phyloP scores from a whole-genome alignment of 495 filamentous ascomycete species.

The Tuber borchii region DNA sequence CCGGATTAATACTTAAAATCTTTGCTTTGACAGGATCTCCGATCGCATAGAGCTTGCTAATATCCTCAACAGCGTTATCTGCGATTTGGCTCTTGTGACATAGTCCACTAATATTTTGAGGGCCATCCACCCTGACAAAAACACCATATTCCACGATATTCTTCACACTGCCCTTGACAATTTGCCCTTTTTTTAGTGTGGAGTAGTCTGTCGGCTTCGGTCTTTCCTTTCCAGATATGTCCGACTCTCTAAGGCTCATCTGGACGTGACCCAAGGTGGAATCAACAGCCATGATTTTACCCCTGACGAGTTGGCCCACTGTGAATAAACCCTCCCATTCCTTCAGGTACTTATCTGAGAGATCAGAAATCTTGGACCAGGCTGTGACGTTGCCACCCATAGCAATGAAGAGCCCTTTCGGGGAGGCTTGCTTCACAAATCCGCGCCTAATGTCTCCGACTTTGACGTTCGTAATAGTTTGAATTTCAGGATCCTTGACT shows the following conservation, averaged over 20 bases:
- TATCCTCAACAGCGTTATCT: constrained; percentile 68
- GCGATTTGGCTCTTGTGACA: constrained; percentile 90
- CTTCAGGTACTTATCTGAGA: constrained; percentile 85
- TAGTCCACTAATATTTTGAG: constrained; percentile 77
- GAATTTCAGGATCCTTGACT: constrained; percentile 74
- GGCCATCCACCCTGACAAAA: constrained; percentile 82
- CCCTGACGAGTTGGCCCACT: constrained; percentile 79
- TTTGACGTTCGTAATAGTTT: constrained; percentile 60
- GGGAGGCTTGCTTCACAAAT: constrained; percentile 78
- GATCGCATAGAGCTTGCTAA: constrained; percentile 72
- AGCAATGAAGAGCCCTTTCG: constrained; percentile 77
- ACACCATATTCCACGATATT: constrained; percentile 93
- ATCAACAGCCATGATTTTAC: constrained; percentile 67
- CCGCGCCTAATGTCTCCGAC: constrained; percentile 76
- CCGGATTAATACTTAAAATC: constrained; percentile 66
- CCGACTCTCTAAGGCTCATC: constrained; percentile 77
- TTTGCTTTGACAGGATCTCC: constrained; percentile 89
- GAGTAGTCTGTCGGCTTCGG: constrained; percentile 60
- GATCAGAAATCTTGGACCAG: constrained; percentile 73
- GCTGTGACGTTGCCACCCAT: constrained; percentile 74
- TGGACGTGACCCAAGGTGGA: constrained; percentile 61
- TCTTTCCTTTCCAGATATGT: constrained; percentile 66
- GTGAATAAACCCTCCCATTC: constrained; percentile 91
- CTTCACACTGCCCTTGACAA: constrained; percentile 79
- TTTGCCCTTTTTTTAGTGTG: constrained; percentile 69